A percentile compares a stretch with the other conserved stretches of the same genome.
Evolutionary conservation across 805 yeast genomes (phyloP).

Genomic region (Ogataea ramenticola): DNA sequence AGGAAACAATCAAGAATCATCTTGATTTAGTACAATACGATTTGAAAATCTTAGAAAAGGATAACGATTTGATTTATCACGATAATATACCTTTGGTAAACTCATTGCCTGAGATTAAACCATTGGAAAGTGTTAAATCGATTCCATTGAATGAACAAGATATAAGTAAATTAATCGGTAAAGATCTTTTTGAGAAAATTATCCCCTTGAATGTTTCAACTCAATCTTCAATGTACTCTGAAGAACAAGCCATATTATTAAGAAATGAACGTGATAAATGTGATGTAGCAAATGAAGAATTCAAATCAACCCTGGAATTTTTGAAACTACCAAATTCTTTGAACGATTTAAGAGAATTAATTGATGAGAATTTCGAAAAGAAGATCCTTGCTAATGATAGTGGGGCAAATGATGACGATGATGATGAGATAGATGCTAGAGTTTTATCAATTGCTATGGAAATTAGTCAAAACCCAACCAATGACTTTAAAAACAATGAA

Average conservation of each 20-base stretch:
- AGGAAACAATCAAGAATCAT: slow-evolving; percentile 20
- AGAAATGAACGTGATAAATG: slow-evolving; percentile 68
- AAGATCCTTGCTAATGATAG: not conserved
- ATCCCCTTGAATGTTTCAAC: slow-evolving; percentile 87
- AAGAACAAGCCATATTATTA: slow-evolving; percentile 72
- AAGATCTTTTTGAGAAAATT: slow-evolving; percentile 65
- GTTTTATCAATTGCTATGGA: slow-evolving; percentile 32
- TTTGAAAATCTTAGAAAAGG: slow-evolving; percentile 48
- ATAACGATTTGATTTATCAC: slow-evolving; percentile 87
- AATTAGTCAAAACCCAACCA: slow-evolving; percentile 16
- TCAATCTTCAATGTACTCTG: slow-evolving; percentile 80
- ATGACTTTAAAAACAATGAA: slow-evolving; percentile 23
- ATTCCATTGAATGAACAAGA: slow-evolving; percentile 43
- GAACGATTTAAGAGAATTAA: slow-evolving; percentile 38
- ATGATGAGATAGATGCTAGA: slow-evolving; percentile 30
- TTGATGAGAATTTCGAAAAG: slow-evolving; percentile 2
- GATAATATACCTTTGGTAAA: slow-evolving; percentile 59
- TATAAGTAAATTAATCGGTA: slow-evolving; percentile 38
- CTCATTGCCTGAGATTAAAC: slow-evolving; percentile 57
- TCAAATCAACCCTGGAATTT: slow-evolving; percentile 71
- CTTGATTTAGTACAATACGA: slow-evolving; percentile 16
- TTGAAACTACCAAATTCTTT: slow-evolving; percentile 67
- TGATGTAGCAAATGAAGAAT: slow-evolving; percentile 74
- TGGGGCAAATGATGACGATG: slow-evolving; percentile 8
- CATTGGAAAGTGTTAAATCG: slow-evolving; percentile 61